Evolutionary conservation across 1,284 basidiomycete genomes (phyloP).

Genomic region (Vanrija sp.): DNA sequence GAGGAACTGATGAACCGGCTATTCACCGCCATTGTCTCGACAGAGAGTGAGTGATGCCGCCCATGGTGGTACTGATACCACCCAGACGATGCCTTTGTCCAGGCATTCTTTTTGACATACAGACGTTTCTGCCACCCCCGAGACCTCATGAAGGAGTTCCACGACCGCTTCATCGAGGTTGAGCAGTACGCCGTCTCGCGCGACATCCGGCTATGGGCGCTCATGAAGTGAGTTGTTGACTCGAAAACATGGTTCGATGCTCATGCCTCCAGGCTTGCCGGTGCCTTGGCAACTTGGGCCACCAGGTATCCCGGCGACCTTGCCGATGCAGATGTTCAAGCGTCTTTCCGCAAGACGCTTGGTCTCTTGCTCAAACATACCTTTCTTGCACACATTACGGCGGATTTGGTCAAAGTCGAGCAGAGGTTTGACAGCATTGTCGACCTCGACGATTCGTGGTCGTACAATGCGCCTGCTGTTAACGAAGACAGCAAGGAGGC

Average conservation of each 20-base stretch:
- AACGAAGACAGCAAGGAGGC: not conserved
- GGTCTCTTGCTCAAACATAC: conserved; percentile 32
- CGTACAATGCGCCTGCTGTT: conserved; percentile 4
- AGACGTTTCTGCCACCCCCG: conserved; percentile 42
- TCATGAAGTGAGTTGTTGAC: conserved; percentile 37
- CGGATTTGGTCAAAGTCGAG: conserved; percentile 37
- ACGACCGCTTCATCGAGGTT: conserved; percentile 35
- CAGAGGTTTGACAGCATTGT: conserved; percentile 19
- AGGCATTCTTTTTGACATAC: conserved; percentile 45
- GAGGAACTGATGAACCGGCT: conserved; percentile 36
- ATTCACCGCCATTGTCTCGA: conserved; percentile 40
- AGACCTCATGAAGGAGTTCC: conserved; percentile 40
- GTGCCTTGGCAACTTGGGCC: conserved; percentile 44
- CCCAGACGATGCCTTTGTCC: conserved; percentile 35
- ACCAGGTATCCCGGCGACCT: conserved; percentile 45
- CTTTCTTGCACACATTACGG: conserved; percentile 43
- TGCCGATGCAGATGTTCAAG: conserved; percentile 20
- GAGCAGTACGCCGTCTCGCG: conserved; percentile 31
- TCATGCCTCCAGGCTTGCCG: conserved; percentile 30
- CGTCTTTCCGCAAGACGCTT: conserved; percentile 31
- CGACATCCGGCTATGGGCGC: conserved; percentile 39
- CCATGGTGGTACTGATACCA: not conserved
- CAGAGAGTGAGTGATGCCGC: conserved; percentile 27
- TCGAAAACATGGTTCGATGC: not conserved
- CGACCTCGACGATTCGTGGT: conserved; percentile 44